Evolutionary conservation across 139 green algal species (phyloP).

Genomic region (Chlamydomonas urium): DNA sequence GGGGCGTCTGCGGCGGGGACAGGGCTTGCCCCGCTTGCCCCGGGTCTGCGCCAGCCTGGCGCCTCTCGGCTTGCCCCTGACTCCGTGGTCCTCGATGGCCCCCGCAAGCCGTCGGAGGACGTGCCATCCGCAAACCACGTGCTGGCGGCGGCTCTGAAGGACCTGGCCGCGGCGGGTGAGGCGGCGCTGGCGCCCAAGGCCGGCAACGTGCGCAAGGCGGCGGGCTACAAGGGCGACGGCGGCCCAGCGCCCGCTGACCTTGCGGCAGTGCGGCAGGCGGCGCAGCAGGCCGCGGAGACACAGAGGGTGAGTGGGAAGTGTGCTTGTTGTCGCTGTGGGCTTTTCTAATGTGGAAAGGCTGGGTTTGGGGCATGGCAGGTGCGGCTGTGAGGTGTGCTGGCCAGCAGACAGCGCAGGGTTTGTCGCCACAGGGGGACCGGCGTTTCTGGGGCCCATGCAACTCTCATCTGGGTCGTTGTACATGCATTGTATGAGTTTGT

Average conservation of each 20-base stretch:
- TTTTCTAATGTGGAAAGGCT: too few relatives aligned
- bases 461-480: neutral
- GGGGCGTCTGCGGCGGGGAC: neutral
- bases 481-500: neutral
- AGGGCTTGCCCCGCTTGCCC: neutral
- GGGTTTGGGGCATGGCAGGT: too few relatives aligned
- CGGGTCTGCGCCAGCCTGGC: neutral
- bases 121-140: neutral
- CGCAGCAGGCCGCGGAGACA: constrained; percentile 24
- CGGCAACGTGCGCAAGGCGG: neutral
- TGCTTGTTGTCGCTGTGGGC: neutral
- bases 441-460: too few relatives aligned
- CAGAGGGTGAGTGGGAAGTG: constrained; percentile 20
- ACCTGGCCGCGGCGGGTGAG: neutral
- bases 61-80: neutral
- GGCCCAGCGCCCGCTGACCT: constrained; percentile 15
- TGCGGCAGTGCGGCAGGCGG: constrained; percentile 21
- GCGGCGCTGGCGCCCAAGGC: neutral
- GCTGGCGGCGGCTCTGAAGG: neutral
- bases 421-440: too few relatives aligned
- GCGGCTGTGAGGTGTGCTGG: too few relatives aligned
- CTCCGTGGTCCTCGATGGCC: neutral
- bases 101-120: neutral
- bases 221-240: constrained; percentile 18
- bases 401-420: too few relatives aligned